Conservation (phyloP, 2,329 filamentous ascomycete genomes). For the Nemania bipapillata region DNA sequence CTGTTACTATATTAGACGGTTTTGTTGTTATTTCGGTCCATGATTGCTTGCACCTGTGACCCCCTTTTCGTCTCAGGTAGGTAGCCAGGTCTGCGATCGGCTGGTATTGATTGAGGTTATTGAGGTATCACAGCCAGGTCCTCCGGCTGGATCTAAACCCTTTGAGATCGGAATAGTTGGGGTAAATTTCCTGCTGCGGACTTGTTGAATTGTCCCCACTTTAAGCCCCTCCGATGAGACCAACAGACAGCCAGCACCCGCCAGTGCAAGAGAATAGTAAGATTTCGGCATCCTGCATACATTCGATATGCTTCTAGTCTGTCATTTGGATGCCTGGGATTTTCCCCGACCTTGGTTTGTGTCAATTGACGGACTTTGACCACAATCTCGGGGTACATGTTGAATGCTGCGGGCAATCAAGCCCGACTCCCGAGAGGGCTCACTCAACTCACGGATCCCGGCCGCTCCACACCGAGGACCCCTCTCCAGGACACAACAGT, state of each 20-base stretch:
- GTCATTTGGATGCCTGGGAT: slow-evolving; percentile 4
- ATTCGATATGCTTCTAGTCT: slow-evolving; percentile 14
- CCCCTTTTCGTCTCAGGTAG: background rate
- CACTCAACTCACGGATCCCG: slow-evolving; percentile 26
- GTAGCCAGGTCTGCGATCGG: background rate
- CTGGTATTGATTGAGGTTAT: slow-evolving; percentile 5
- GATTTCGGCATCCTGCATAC: slow-evolving; percentile 28
- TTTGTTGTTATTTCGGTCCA: background rate
- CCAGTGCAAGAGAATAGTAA: slow-evolving; percentile 26
- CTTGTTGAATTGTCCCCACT: slow-evolving; percentile 47
- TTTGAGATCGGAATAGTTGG: slow-evolving; percentile 49
- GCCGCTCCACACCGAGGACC: slow-evolving; percentile 26
- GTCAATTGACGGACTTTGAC: slow-evolving; percentile 14
- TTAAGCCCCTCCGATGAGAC: slow-evolving; percentile 28
- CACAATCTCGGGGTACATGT: slow-evolving; percentile 20
- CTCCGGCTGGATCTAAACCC: slow-evolving; percentile 23
- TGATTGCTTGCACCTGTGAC: background rate
- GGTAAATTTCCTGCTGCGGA: slow-evolving; percentile 47
- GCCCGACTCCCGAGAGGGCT: slow-evolving; percentile 27
- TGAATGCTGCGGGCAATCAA: slow-evolving; percentile 20
- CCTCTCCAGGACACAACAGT: background rate
- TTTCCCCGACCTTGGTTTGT: slow-evolving; percentile 36
- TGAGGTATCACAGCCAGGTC: slow-evolving; percentile 15
- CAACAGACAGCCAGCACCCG: slow-evolving; percentile 10
- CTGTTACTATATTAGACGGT: background rate